These are phyloP conservation scores for Lithohypha guttulata DNA, from an alignment of 2,329 filamentous ascomycete species.

Conservation along the genomic window DNA sequence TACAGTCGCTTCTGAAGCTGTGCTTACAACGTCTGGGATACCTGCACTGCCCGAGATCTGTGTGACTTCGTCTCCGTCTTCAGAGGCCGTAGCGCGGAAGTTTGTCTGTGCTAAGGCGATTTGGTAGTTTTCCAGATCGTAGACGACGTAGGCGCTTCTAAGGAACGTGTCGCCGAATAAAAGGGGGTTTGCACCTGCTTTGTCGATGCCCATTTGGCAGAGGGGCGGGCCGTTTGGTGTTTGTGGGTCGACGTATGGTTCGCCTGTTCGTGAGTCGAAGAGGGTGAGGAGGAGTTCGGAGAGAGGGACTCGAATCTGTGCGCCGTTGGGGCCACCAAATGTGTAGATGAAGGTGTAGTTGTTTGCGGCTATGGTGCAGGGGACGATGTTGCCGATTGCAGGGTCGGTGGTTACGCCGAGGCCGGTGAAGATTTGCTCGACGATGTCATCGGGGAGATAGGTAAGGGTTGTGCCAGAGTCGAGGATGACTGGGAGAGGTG, in stretches of 20 bases:
- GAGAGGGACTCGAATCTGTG: slow-evolving; percentile 27
- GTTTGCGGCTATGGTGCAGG: slow-evolving; percentile 36
- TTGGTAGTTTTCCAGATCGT: slow-evolving; percentile 60
- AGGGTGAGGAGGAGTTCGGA: slow-evolving; percentile 52
- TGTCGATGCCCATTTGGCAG: slow-evolving; percentile 59
- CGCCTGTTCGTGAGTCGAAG: slow-evolving; percentile 28
- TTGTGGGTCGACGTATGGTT: slow-evolving; percentile 30
- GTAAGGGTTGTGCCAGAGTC: slow-evolving; percentile 66
- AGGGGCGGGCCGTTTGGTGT: slow-evolving; percentile 45
- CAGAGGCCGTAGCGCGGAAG: slow-evolving; percentile 38
- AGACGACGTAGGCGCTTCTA: slow-evolving; percentile 64
- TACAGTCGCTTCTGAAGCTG: slow-evolving; percentile 18
- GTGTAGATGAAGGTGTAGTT: slow-evolving; percentile 32
- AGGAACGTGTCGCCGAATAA: slow-evolving; percentile 67
- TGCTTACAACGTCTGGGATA: slow-evolving; percentile 13
- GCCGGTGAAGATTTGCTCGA: slow-evolving; percentile 43
- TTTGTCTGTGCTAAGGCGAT: slow-evolving; percentile 59
- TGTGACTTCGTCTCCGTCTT: background rate
- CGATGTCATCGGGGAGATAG: slow-evolving; percentile 55
- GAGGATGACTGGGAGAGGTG: slow-evolving; percentile 46
- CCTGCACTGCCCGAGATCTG: slow-evolving; percentile 1
- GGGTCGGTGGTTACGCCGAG: slow-evolving; percentile 42
- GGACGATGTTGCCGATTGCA: slow-evolving; percentile 26
- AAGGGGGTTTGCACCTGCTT: slow-evolving; percentile 44
- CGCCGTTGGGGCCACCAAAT: slow-evolving; percentile 38